A percentile compares a stretch with the other conserved stretches of the same genome.
These are phyloP conservation scores for Micromonas pusilla DNA, from an alignment of 139 green algal species.

Conservation along the genomic window DNA sequence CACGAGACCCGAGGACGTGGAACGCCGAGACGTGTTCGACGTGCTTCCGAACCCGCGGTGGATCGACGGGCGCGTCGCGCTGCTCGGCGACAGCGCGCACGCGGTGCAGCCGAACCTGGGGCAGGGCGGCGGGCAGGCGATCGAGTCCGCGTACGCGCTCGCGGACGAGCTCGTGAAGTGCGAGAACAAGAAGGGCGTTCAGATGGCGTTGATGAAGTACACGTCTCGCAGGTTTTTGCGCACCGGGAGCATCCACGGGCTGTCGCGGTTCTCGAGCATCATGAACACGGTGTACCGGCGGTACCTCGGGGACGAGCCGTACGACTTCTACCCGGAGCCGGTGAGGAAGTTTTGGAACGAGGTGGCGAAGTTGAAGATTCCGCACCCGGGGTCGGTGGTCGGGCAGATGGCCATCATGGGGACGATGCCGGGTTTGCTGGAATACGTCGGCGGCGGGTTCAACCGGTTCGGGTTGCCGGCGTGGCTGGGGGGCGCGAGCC, in stretches of 20 bases:
- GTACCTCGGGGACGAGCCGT: slow-evolving; percentile 60
- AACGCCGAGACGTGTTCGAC: slow-evolving; percentile 94
- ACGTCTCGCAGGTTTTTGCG: slow-evolving; percentile 62
- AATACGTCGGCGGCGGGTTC: slow-evolving; percentile 35
- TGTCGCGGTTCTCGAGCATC: slow-evolving; percentile 76
- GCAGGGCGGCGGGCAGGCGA: slow-evolving; percentile 77
- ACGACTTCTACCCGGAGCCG: slow-evolving; percentile 36
- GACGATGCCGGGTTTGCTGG: slow-evolving; percentile 44
- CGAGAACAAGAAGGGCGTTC: slow-evolving; percentile 25
- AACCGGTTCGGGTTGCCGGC: slow-evolving; percentile 6
- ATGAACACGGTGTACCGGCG: slow-evolving; percentile 84
- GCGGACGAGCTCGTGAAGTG: slow-evolving; percentile 39
- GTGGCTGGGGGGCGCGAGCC: slow-evolving; percentile 4
- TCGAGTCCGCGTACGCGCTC: slow-evolving; percentile 46
- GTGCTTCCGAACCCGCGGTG: slow-evolving; percentile 48
- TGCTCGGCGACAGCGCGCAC: slow-evolving; percentile 92
- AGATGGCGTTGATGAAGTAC: slow-evolving; percentile 45
- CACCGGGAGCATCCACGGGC: slow-evolving; percentile 75
- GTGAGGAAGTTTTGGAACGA: slow-evolving; percentile 27
- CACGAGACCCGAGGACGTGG: slow-evolving; percentile 84
- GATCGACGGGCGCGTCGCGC: slow-evolving; percentile 68
- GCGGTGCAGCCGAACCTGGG: slow-evolving; percentile 99
- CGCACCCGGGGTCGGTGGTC: slow-evolving; percentile 79
- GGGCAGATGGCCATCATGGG: slow-evolving; percentile 43
- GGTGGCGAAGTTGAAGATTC: slow-evolving; percentile 69